Percentiles rank a stretch among this genome's conserved stretches.
Evolutionary conservation across 179 eudicot genomes (phyloP).

Genomic region (Heliamphora pulchella): DNA sequence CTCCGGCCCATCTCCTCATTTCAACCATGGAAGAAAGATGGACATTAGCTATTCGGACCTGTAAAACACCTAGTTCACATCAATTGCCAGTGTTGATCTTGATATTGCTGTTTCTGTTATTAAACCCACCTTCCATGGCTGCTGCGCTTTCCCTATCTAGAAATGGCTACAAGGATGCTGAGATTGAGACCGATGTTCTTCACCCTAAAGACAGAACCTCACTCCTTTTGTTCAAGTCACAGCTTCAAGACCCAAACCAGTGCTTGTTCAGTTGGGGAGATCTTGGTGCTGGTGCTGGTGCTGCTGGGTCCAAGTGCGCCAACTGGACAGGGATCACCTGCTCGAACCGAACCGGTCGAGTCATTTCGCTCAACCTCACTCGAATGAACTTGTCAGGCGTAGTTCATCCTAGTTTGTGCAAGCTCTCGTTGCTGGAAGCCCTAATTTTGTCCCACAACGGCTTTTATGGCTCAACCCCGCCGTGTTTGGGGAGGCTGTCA

Average conservation of each 20-base stretch:
- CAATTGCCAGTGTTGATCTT: slow-evolving; percentile 23
- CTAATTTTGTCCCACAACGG: slow-evolving; percentile 56
- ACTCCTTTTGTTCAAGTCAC: slow-evolving; percentile 48
- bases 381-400: slow-evolving; percentile 52
- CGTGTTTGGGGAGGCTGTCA: slow-evolving; percentile 46
- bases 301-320: slow-evolving; percentile 35
- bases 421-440: slow-evolving; percentile 45
- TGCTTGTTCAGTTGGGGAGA: slow-evolving; percentile 45
- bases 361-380: slow-evolving; percentile 49
- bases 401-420: slow-evolving; percentile 52
- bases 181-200: slow-evolving; percentile 16
- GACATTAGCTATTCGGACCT: slow-evolving; percentile 22
- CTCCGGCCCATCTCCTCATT: neutral
- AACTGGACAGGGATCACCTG: slow-evolving; percentile 49
- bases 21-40: slow-evolving; percentile 34
- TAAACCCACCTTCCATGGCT: slow-evolving; percentile 27
- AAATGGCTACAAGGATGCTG: neutral
- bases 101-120: slow-evolving; percentile 16
- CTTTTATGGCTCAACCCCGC: slow-evolving; percentile 44
- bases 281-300: neutral
- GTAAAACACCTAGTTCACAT: slow-evolving; percentile 20
- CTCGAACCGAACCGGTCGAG: slow-evolving; percentile 51
- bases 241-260: slow-evolving; percentile 39
- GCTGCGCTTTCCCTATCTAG: slow-evolving; percentile 10
- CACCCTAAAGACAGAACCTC: slow-evolving; percentile 52